Base-by-base conservation (phyloP, 495 filamentous ascomycete species). In the Chaetomidium leptoderma region DNA sequence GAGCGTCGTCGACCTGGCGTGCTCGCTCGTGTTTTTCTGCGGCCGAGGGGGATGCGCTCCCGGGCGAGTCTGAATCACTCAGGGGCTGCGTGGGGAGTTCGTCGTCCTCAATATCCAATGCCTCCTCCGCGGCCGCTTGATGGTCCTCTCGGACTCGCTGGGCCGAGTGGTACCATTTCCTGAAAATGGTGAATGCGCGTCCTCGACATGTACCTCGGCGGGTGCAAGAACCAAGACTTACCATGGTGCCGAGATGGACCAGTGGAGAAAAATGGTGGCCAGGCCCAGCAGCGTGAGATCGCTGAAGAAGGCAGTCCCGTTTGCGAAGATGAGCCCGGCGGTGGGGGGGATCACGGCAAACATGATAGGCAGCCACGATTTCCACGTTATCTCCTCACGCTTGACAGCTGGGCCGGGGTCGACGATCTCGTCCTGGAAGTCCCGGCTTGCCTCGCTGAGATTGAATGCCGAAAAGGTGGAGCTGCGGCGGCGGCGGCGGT, bases 171-270 rank as follows among this genome's bases (percentile, higher is more conserved):
- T 97, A 97, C 92, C 92, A 97, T 55, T 91, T 83, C 88, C 89
- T 92, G 14, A 14, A 39, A 16, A 10, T 3, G 2, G 39, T 51
- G 27, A 58, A 23, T 45, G 8, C 0, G 1, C 4, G 49, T 7
- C 5, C 9, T 13, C 21, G 10, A 1, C 33, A 3, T 14, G n/a
- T n/a, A n/a, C n/a, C n/a, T n/a, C n/a, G n/a, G n/a, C n/a, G n/a
- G n/a, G n/a, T n/a, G n/a, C n/a, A 9, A 7, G 11, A 7, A 10
- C 4, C 35, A 14, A 32, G 44, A 64, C 71, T 66, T 74, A 91
- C 92, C 93, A 98, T 64, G 93, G 95, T 55, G 91, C 72, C 54
- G 89, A 85, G 7, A 97, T 86, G 19, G 89, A 91, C 92, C 91
- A 97, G 69, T 97, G 92, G 51, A 98, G 76, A 62, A 97, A 96